These are phyloP conservation scores for Tillandsia fasciculata DNA, from an alignment of 176 grass and related monocot species.

Conservation along the genomic window DNA sequence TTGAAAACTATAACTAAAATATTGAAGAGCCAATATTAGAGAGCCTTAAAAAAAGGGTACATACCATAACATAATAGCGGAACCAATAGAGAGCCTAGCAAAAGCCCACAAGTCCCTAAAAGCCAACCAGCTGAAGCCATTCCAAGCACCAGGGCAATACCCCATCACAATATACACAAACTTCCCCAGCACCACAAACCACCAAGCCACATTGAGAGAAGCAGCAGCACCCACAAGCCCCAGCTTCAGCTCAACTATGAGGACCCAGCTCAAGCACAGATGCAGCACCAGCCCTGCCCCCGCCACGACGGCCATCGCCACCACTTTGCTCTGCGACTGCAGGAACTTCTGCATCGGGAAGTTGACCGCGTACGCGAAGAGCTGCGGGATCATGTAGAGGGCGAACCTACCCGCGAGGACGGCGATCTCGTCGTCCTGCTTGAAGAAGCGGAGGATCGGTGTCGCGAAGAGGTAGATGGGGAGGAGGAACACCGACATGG, in stretches of 20 bases:
- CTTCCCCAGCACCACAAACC: slow-evolving; percentile 53
- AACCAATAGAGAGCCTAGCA: slow-evolving; percentile 70
- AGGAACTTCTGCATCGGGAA: slow-evolving; percentile 79
- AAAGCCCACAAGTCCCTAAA: slow-evolving; percentile 46
- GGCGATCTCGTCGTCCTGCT: slow-evolving; percentile 49
- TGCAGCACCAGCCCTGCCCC: slow-evolving; percentile 37
- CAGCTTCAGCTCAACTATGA: slow-evolving; percentile 39
- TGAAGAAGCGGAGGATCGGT: slow-evolving; percentile 39
- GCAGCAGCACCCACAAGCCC: slow-evolving; percentile 53
- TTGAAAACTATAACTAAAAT: neutral
- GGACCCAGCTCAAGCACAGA: slow-evolving; percentile 48
- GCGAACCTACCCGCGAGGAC: slow-evolving; percentile 26
- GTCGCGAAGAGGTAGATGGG: slow-evolving; percentile 52
- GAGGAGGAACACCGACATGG: slow-evolving; percentile 24
- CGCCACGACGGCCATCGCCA: slow-evolving; percentile 53
- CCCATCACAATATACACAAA: slow-evolving; percentile 54
- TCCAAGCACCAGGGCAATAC: slow-evolving; percentile 64
- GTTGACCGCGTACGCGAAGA: slow-evolving; percentile 53
- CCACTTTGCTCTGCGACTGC: slow-evolving; percentile 43
- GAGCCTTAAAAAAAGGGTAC: neutral
- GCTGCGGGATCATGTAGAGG: slow-evolving; percentile 64
- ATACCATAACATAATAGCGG: slow-evolving; percentile 79
- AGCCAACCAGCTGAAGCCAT: slow-evolving; percentile 55
- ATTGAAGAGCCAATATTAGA: neutral
- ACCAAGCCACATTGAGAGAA: slow-evolving; percentile 72